Percentiles rank a stretch among this genome's conserved stretches.
These are phyloP conservation scores for Scheffersomyces segobiensis DNA, from an alignment of 1,139 yeast genomes.

Conservation along the genomic window DNA sequence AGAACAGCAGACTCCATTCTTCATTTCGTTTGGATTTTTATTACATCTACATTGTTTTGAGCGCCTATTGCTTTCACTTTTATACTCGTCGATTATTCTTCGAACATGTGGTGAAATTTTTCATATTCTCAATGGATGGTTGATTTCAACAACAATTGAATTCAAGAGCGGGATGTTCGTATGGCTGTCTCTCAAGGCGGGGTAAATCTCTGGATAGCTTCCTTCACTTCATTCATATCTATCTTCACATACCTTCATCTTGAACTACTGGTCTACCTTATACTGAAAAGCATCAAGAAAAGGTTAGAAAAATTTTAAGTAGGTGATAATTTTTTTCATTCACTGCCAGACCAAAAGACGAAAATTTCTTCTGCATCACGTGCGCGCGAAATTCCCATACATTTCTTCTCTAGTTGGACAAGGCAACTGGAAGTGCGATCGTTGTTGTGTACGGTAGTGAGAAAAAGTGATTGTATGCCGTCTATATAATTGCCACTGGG, in stretches of 20 bases:
- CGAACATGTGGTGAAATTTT: neutral
- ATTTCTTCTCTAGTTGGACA: neutral
- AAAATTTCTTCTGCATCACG: neutral
- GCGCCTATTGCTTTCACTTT: neutral
- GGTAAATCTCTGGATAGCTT: neutral
- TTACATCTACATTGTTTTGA: neutral
- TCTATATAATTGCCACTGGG: neutral
- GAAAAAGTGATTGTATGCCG: neutral
- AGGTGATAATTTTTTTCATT: neutral
- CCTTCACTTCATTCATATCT: neutral
- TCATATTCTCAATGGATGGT: neutral
- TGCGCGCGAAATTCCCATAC: neutral
- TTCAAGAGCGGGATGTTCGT: neutral
- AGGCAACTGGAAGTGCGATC: neutral
- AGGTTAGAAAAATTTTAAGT: neutral
- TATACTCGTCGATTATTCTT: neutral
- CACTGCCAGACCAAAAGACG: neutral
- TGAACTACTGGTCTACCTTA: constrained; percentile 32
- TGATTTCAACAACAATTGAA: neutral
- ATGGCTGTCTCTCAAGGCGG: neutral
- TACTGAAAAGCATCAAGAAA: constrained; percentile 11
- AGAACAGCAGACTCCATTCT: neutral
- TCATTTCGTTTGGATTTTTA: neutral
- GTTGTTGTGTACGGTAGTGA: neutral
- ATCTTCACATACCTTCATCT: constrained; percentile 37